Base-by-base conservation (phyloP, 352 stramenopile genomes). In the Pythium dissotocum region DNA sequence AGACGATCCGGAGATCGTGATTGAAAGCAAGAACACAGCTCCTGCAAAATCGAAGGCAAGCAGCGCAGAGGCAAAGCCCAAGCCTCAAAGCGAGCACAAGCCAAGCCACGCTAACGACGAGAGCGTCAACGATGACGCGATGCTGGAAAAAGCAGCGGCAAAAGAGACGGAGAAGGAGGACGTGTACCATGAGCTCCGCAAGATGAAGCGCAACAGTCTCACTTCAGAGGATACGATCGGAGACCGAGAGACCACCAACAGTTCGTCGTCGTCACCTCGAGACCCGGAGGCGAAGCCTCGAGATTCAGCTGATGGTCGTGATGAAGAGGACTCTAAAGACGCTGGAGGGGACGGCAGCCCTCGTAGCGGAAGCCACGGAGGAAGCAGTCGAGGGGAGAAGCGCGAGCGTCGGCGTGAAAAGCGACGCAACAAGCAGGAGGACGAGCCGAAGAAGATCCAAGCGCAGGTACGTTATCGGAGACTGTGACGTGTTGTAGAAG, bases 391-490 rank as follows among this genome's bases (percentile, higher is more conserved):
- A 2, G 77, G 76, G 1, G 77, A 79, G 24, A 71, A 73, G 44
- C 80, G 75, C 1, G 83, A 89, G 51, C 82, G 78, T 49, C 82
- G 78, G 6, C 83, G 79, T 44, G 80, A 91, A 33, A 84, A 73
- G 44, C 67, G 76, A 8, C 77, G 82, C 21, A 81, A 70, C 64
- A 90, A 90, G 57, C 71, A 84, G n/a, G 75, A 84, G 30, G 75
- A 85, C 24, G 85, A 90, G 40, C 70, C 79, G 24, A 94, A 91
- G 68, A 88, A 87, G 58, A 72, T 91, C 26, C 73, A 82, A 69
- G 78, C 77, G 16, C 82, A 88, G 69, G 81, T 87, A 69, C 10
- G 61, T 30, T 7, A 26, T 18, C 30, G 16, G 57, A 21, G 36
- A 8, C 21, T 65, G 21, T 28, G 26, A 40, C 33, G 67, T 9